Evolutionary conservation across 192 early-diverging fungal genomes (phyloP), one percentile per base, ranked within the genome.

Genomic region (Cladochytrium replicatum): DNA sequence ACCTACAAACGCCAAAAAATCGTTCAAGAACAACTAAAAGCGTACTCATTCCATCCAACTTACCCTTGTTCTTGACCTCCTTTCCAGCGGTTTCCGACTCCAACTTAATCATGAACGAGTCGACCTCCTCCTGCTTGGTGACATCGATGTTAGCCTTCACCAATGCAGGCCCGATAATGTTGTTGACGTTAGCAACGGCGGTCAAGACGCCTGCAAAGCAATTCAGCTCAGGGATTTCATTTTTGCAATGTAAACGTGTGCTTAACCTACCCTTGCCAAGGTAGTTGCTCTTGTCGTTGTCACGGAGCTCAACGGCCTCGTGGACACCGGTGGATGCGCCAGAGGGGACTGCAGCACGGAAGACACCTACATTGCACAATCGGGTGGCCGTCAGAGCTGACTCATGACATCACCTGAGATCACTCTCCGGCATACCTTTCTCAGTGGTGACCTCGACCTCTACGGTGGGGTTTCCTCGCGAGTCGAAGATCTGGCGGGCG

Each of bases 401-500:
- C 22, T 19, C 15, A 52, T 11, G 13, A 52, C 24, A 55, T 13
- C 50, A 56, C 13, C 8, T 13, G 54, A 55, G 54, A 57, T 11
- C 49, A 52, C 8, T 54, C 9, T 9, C 13, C 13, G 13, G 7
- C 57, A 32, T 72, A 82, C 93, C 93, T 71, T 91, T 82, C 44
- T 74, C 75, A 58, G 95, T 98, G 49, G 85, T 89, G 68, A 98
- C 73, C 50, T 98, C 95, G 32, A 97, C 95, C 72, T 98, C 91
- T 49, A 98, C 84, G 47, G 94, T 98, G 52, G 94, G 94, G 83
- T 96, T 96, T 58, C 94, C 94, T 55, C 94, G 85, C 39, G 94
- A 98, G 78, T 98, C 94, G 61, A 91, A 96, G 74, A 98, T 98
- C 73, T 95, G 93, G 71, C 94, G 86, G 45, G 90, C 91, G 69